phyloP scores from a whole-genome alignment of 441 rosid species.

The Daphne laureola region DNA sequence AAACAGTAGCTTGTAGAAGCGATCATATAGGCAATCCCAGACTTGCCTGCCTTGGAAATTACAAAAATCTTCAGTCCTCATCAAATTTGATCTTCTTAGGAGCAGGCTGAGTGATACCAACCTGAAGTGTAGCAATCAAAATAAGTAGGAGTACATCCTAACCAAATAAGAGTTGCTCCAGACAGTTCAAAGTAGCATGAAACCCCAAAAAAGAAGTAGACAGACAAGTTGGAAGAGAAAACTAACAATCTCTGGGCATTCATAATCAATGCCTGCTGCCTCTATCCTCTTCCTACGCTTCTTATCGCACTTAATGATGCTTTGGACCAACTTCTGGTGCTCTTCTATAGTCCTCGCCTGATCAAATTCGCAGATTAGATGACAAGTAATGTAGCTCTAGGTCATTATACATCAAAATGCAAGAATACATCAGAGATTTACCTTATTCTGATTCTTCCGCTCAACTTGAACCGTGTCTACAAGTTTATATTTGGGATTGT shows the following conservation, averaged over 20 bases:
- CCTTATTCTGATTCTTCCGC: conserved; percentile 50
- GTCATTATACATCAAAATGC: background rate
- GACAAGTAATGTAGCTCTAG: background rate
- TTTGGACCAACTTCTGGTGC: conserved; percentile 47
- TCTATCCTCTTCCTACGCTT: conserved; percentile 61
- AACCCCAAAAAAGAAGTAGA: no score
- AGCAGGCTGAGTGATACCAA: conserved; percentile 43
- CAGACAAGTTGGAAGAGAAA: background rate
- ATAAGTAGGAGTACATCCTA: background rate
- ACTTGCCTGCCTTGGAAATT: background rate
- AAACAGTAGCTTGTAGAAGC: no score
- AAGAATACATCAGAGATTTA: background rate
- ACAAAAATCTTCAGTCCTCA: conserved; percentile 32
- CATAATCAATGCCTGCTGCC: conserved; percentile 78
- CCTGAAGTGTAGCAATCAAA: conserved; percentile 32
- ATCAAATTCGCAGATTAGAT: background rate
- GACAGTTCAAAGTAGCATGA: no score
- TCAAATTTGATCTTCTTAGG: conserved; percentile 81
- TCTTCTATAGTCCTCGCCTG: conserved; percentile 75
- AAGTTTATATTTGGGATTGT: conserved; percentile 35
- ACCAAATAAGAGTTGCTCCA: background rate
- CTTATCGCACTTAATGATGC: conserved; percentile 50
- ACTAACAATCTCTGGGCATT: conserved; percentile 87
- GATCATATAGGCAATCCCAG: no score
- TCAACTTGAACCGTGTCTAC: conserved; percentile 41